Evolutionary conservation across 768 basidiomycete species (phyloP).

Genomic region (Leccinum uliginosum): DNA sequence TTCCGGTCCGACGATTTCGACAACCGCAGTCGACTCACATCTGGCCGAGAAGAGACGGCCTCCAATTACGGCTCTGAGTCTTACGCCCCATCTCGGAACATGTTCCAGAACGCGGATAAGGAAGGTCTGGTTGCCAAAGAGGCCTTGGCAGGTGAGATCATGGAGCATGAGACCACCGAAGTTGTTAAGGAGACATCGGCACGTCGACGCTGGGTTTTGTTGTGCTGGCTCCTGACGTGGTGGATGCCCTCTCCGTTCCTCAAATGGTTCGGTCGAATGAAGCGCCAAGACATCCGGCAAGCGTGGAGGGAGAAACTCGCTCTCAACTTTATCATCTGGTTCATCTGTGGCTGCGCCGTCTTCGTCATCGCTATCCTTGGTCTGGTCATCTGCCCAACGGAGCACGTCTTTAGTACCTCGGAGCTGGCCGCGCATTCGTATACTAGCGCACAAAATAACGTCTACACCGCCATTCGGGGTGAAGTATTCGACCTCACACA

Average conservation of each 20-base stretch:
- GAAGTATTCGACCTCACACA: constrained; percentile 88
- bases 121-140: constrained; percentile 76
- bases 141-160: constrained; percentile 75
- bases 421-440: constrained; percentile 77
- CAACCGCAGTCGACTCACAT: constrained; percentile 71
- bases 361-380: constrained; percentile 93
- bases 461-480: constrained; percentile 80
- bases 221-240: constrained; percentile 89
- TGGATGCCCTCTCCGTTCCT: constrained; percentile 80
- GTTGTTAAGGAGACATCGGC: constrained; percentile 78
- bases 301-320: constrained; percentile 98
- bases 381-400: constrained; percentile 86
- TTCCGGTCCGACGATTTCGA: constrained; percentile 77
- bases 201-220: constrained; percentile 78
- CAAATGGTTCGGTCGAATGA: constrained; percentile 80
- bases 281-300: constrained; percentile 87
- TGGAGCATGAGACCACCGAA: constrained; percentile 86
- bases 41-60: constrained; percentile 68
- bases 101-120: constrained; percentile 86
- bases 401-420: constrained; percentile 79
- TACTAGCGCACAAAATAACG: constrained; percentile 61
- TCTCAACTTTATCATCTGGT: constrained; percentile 94
- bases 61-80: constrained; percentile 89
- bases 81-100: constrained; percentile 91
- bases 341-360: constrained; percentile 79